Evolutionary conservation across 805 yeast genomes (phyloP).

Genomic region (Ogataea saltuana): DNA sequence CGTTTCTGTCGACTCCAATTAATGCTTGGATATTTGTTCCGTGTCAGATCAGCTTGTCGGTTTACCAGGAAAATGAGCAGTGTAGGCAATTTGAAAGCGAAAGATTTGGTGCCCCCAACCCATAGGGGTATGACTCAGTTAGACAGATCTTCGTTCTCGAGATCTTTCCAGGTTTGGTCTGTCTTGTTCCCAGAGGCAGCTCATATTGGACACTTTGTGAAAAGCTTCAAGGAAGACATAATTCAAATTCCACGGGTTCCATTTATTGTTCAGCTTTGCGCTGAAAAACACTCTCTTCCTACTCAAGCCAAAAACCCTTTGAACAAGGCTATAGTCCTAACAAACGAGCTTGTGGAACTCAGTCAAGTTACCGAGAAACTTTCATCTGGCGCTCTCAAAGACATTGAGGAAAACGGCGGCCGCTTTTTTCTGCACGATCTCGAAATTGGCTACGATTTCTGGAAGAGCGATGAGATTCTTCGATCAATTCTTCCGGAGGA

Average conservation of each 20-base stretch:
- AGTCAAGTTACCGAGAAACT: slow-evolving; percentile 41
- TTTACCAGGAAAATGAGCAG: slow-evolving; percentile 9
- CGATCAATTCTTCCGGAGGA: slow-evolving; percentile 74
- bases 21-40: no score
- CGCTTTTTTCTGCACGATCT: slow-evolving; percentile 54
- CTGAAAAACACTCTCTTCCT: not conserved
- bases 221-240: slow-evolving; percentile 57
- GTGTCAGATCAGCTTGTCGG: no score
- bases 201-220: slow-evolving; percentile 61
- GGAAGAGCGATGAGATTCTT: slow-evolving; percentile 89
- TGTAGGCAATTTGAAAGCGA: slow-evolving; percentile 10
- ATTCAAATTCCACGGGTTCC: slow-evolving; percentile 69
- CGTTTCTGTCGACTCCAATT: no score
- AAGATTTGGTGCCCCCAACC: slow-evolving; percentile 56
- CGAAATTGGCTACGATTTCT: slow-evolving; percentile 67
- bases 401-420: slow-evolving; percentile 49
- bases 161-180: slow-evolving; percentile 59
- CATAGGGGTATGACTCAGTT: slow-evolving; percentile 63
- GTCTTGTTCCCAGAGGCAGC: slow-evolving; percentile 71
- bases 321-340: slow-evolving; percentile 59
- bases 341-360: slow-evolving; percentile 46
- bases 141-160: slow-evolving; percentile 64
- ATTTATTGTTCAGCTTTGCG: slow-evolving; percentile 52
- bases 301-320: slow-evolving; percentile 20
- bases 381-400: slow-evolving; percentile 43